Evolutionary conservation across 179 eudicot species (phyloP), one percentile per base, ranked within the genome.

Genomic region (Silene vulgaris): DNA sequence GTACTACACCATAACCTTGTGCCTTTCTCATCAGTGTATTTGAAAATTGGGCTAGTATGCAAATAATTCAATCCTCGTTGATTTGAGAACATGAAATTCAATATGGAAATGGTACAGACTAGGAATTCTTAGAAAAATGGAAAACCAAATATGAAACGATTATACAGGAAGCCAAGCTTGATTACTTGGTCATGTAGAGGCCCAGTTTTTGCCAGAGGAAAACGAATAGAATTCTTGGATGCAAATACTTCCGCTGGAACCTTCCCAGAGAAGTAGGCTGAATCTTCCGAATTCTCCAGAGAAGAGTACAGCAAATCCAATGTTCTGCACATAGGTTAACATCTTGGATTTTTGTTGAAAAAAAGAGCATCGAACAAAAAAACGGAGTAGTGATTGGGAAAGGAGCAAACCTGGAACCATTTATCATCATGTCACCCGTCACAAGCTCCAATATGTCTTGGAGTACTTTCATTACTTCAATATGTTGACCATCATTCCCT

Each of bases 371-470:
- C 23, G 43, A 32, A 67, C 45, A 28, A 57, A 9, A 7, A 56
- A 61, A 62, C 75, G 11, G 11, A 74, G 19, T 32, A 70, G 32
- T 73, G 67, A 73, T 68, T 37, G 20, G 45, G 76, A 76, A 80
- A 35, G 54, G 66, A 52, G 76, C 75, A 64, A 78, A 96, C 99
- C 98, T 91, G 85, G 97, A 89, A 75, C 90, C 92, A 79, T 89
- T 87, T 76, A 85, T 60, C 90, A 96, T 86, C 97, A 96, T 84
- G 75, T 86, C 90, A 48, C 63, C 80, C 61, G 97, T 90, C 69
- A 93, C 92, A 79, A 96, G 81, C 85, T 96, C 99, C 85, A 91
- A 87, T 8, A 90, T 88, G 83, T 93, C 99, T 85, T 96, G 97
- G 66, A 96, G 90, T 61, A 86, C 86, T 87, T 84, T 88, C 76